Evolutionary conservation across 805 yeast genomes (phyloP).

Genomic region (Barnettozyma sucrosica): DNA sequence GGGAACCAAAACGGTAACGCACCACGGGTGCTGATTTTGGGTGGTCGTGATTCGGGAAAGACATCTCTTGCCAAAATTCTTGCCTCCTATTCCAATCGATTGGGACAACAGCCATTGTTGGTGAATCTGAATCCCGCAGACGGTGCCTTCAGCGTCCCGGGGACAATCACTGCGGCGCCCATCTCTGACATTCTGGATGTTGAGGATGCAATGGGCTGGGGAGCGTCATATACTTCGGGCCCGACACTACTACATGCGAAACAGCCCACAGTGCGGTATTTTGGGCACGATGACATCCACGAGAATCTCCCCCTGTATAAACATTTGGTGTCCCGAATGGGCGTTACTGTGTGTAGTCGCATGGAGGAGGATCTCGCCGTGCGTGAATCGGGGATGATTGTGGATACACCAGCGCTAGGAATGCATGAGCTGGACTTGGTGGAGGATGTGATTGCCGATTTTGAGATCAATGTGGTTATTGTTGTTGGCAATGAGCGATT

Average conservation of each 20-base stretch:
- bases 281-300: slow-evolving; percentile 57
- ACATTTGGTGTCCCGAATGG: slow-evolving; percentile 32
- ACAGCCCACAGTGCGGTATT: slow-evolving; percentile 80
- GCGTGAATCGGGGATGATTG: slow-evolving; percentile 50
- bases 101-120: slow-evolving; percentile 60
- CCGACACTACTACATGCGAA: slow-evolving; percentile 75
- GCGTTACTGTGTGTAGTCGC: slow-evolving; percentile 35
- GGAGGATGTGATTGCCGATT: slow-evolving; percentile 52
- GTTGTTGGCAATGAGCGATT: slow-evolving; percentile 76
- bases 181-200: slow-evolving; percentile 76
- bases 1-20: slow-evolving; percentile 22
- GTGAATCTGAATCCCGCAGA: slow-evolving; percentile 75
- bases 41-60: slow-evolving; percentile 72
- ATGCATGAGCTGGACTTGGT: slow-evolving; percentile 47
- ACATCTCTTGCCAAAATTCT: slow-evolving; percentile 66
- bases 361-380: slow-evolving; percentile 43
- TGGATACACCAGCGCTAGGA: slow-evolving; percentile 68
- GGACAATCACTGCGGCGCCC: slow-evolving; percentile 78
- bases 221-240: slow-evolving; percentile 73
- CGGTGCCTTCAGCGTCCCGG: slow-evolving; percentile 74
- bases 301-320: slow-evolving; percentile 30
- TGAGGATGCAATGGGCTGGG: slow-evolving; percentile 58
- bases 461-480: slow-evolving; percentile 51
- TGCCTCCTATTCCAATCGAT: slow-evolving; percentile 69
- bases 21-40: slow-evolving; percentile 59